A percentile compares a stretch with the other conserved stretches of the same genome.
Conservation (phyloP, 129 eudicot genomes). For the carrot (Daucus carota) region DNA sequence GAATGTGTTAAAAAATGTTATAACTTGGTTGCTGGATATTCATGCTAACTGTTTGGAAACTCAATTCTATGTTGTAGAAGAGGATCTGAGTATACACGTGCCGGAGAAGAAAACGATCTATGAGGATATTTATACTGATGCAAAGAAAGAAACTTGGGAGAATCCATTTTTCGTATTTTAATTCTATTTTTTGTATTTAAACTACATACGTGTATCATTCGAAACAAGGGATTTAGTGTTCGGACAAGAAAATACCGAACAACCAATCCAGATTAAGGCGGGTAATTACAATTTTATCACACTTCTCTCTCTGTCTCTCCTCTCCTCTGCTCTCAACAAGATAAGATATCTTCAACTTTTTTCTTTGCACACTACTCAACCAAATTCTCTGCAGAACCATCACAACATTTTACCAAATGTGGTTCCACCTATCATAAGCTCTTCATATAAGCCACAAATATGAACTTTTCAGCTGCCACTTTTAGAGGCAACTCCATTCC, state of each 20-base stretch:
- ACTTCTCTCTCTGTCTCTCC: background rate
- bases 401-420: slow-evolving; percentile 11
- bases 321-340: background rate
- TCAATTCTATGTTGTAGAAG: too few relatives aligned
- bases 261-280: slow-evolving; percentile 5
- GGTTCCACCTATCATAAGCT: slow-evolving; percentile 15
- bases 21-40: too few relatives aligned
- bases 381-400: background rate
- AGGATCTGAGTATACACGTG: too few relatives aligned
- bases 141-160: too few relatives aligned
- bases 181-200: too few relatives aligned
- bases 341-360: background rate
- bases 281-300: background rate
- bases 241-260: slow-evolving; percentile 5
- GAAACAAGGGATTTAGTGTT: too few relatives aligned
- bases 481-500: slow-evolving; percentile 55
- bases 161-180: too few relatives aligned
- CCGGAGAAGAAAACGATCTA: too few relatives aligned
- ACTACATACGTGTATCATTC: too few relatives aligned
- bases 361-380: background rate
- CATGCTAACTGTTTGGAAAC: too few relatives aligned
- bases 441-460: background rate
- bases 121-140: too few relatives aligned
- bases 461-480: slow-evolving; percentile 44
- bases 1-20: too few relatives aligned